phyloP scores from a whole-genome alignment of 1,284 basidiomycete species.

The Sanguinoderma infundibulare region DNA sequence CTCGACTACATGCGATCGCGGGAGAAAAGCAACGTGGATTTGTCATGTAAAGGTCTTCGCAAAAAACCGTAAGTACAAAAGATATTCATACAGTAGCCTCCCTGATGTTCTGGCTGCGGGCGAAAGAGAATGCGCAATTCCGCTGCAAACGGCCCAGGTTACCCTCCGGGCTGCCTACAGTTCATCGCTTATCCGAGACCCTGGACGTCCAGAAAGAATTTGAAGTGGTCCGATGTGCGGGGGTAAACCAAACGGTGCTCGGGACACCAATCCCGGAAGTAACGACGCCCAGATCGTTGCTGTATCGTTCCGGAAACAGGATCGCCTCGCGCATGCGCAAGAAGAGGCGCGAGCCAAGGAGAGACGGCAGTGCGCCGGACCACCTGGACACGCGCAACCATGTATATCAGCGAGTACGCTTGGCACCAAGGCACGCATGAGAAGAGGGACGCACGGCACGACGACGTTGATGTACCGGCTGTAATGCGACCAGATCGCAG shows the following conservation, averaged over 20 bases:
- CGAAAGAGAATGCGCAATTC: too few relatives aligned
- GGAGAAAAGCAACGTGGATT: too few relatives aligned
- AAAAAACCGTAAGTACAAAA: too few relatives aligned
- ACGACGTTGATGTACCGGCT: slow-evolving; percentile 32
- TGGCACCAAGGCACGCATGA: background rate
- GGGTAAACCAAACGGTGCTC: background rate
- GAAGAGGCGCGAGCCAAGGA: slow-evolving; percentile 25
- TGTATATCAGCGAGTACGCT: background rate
- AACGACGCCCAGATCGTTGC: background rate
- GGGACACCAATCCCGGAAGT: background rate
- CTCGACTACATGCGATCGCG: too few relatives aligned
- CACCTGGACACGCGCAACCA: slow-evolving; percentile 29
- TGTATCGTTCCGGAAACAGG: background rate
- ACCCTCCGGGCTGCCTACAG: too few relatives aligned
- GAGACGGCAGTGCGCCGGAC: slow-evolving; percentile 28
- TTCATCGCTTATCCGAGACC: background rate
- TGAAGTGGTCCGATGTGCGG: background rate
- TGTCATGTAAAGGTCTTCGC: too few relatives aligned
- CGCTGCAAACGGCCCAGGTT: too few relatives aligned
- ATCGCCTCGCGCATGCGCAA: slow-evolving; percentile 26
- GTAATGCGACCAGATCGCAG: slow-evolving; percentile 30
- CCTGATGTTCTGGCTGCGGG: too few relatives aligned
- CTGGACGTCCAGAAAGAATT: background rate
- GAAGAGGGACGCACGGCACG: slow-evolving; percentile 30
- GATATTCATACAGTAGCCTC: too few relatives aligned